These are phyloP conservation scores for Carex kokanica DNA, from an alignment of 176 grass and related monocot species.

Conservation along the genomic window DNA sequence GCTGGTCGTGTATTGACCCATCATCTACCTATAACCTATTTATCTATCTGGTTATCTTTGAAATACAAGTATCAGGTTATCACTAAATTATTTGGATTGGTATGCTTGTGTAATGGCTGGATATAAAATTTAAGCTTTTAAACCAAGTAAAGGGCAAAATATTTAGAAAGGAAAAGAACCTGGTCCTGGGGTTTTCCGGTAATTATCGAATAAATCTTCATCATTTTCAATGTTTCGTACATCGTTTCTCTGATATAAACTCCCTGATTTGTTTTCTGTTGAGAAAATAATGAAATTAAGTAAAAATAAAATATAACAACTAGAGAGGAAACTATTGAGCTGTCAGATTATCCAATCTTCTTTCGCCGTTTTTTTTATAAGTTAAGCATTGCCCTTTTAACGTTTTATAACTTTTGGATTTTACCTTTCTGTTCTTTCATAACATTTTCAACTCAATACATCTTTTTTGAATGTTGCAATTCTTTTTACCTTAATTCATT, in stretches of 20 bases:
- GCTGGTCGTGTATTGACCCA: not conserved
- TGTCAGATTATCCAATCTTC: not conserved
- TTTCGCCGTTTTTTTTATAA: not conserved
- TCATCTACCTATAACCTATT: not conserved
- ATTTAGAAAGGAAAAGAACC: slow-evolving; percentile 38
- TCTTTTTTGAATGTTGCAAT: not conserved
- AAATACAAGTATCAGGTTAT: not conserved
- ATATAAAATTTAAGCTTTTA: not conserved
- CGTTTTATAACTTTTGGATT: not conserved
- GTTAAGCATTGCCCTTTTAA: not conserved
- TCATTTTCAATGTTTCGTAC: slow-evolving; percentile 91
- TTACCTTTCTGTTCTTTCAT: not conserved
- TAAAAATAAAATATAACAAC: not conserved
- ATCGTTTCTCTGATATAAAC: slow-evolving; percentile 72
- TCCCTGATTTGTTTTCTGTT: slow-evolving; percentile 58
- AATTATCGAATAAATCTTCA: slow-evolving; percentile 88
- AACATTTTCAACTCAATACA: not conserved
- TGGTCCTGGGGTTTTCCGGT: slow-evolving; percentile 79
- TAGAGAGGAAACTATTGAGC: not conserved
- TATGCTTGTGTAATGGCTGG: not conserved
- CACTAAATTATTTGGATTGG: not conserved
- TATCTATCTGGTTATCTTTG: not conserved
- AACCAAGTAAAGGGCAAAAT: not conserved
- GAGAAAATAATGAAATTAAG: not conserved
- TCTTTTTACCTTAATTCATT: not conserved